Percentiles rank a stretch among this genome's conserved stretches.
Conservation (phyloP, 2,329 filamentous ascomycete species). For the Paraphaeosphaeria sporulosa region DNA sequence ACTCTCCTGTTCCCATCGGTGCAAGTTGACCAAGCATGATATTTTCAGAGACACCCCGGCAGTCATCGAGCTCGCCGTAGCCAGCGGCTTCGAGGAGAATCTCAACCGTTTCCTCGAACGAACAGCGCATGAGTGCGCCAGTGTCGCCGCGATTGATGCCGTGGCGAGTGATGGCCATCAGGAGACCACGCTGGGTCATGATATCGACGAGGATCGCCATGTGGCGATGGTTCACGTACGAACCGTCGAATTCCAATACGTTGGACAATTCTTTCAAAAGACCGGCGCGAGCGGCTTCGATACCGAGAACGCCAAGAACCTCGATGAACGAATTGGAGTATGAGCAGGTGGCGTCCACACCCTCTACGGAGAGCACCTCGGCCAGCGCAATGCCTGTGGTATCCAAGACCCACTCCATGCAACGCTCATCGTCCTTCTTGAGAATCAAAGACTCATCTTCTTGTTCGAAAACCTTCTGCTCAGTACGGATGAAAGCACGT, state of each 20-base stretch:
- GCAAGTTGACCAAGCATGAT: slow-evolving; percentile 98
- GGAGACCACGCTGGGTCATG: slow-evolving; percentile 93
- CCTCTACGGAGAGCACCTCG: slow-evolving; percentile 83
- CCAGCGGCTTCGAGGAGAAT: slow-evolving; percentile 96
- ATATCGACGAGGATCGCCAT: slow-evolving; percentile 94
- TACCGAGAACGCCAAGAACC: slow-evolving; percentile 92
- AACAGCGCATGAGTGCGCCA: slow-evolving; percentile 98
- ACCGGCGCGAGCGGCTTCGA: slow-evolving; percentile 89
- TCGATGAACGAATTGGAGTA: slow-evolving; percentile 97
- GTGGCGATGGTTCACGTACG: slow-evolving; percentile 98
- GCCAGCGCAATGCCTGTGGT: slow-evolving; percentile 89
- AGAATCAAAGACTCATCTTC: slow-evolving; percentile 77
- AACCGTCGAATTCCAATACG: slow-evolving; percentile 97
- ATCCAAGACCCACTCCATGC: slow-evolving; percentile 94
- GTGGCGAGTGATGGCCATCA: slow-evolving; percentile 96
- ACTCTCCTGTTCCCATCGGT: slow-evolving; percentile 95
- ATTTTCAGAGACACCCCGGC: slow-evolving; percentile 97
- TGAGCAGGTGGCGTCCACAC: slow-evolving; percentile 84
- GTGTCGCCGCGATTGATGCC: slow-evolving; percentile 99
- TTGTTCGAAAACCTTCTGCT: slow-evolving; percentile 61
- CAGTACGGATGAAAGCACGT: slow-evolving; percentile 83
- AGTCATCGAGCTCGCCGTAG: slow-evolving; percentile 95
- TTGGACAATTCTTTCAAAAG: slow-evolving; percentile 88
- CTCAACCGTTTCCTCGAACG: slow-evolving; percentile 98
- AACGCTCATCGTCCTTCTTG: slow-evolving; percentile 75